Conservation (phyloP, 768 basidiomycete species). For the Xerocomellus intermedius region DNA sequence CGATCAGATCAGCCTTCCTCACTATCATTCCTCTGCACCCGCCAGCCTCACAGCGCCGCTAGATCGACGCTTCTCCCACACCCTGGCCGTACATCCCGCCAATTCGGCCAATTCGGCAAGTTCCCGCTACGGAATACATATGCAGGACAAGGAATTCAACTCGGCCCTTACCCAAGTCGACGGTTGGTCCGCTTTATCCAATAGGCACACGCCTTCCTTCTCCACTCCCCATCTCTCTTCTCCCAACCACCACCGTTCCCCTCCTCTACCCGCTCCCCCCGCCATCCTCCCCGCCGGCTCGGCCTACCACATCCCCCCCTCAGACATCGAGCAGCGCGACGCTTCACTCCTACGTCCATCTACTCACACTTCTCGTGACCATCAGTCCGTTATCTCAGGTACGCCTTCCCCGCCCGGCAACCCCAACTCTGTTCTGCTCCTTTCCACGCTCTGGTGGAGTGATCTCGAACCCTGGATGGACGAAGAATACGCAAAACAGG, state of each 20-base stretch:
- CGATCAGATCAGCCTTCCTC: conserved; percentile 24
- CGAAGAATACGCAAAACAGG: conserved; percentile 89
- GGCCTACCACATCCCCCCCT: conserved; percentile 15
- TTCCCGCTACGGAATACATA: conserved; percentile 36
- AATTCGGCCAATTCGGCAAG: conserved; percentile 28
- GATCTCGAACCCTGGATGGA: conserved; percentile 97
- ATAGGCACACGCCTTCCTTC: conserved; percentile 33
- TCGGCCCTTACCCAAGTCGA: conserved; percentile 23
- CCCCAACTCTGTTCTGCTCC: conserved; percentile 34
- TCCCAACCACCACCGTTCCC: conserved; percentile 47
- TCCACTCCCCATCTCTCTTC: conserved; percentile 33
- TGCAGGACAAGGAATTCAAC: conserved; percentile 38
- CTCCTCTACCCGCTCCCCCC: conserved; percentile 30
- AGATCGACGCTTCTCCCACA: conserved; percentile 25
- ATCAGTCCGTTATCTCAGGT: conserved; percentile 12
- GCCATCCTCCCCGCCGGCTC: conserved; percentile 19
- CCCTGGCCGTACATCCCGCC: conserved; percentile 13
- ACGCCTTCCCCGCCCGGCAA: conserved; percentile 27
- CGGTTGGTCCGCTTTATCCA: conserved; percentile 33
- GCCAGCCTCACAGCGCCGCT: conserved; percentile 7
- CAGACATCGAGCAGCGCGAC: conserved; percentile 25
- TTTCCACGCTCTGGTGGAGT: conserved; percentile 79
- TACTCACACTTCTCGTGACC: conserved; percentile 18
- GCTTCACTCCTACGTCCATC: conserved; percentile 13
- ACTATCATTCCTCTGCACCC: conserved; percentile 14